These are phyloP conservation scores for Xylaria sp. DNA, from an alignment of 2,329 filamentous ascomycete genomes.

Conservation along the genomic window DNA sequence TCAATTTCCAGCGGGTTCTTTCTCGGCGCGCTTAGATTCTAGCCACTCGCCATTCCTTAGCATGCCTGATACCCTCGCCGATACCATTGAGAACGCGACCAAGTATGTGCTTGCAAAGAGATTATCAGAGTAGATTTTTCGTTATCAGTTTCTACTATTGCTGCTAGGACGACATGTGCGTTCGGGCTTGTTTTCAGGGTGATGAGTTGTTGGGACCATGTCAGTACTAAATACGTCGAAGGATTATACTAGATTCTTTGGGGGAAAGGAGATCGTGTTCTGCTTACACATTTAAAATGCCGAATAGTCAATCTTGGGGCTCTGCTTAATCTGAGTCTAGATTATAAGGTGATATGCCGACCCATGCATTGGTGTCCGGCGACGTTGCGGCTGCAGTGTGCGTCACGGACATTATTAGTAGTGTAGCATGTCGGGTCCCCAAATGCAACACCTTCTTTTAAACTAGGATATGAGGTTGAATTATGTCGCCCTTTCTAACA, in stretches of 20 bases:
- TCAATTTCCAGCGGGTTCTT: conserved; percentile 28
- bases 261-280: neutral
- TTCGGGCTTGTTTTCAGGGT: neutral
- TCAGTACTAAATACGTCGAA: neutral
- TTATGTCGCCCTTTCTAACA: no score
- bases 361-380: no score
- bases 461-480: no score
- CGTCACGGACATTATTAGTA: no score
- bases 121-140: neutral
- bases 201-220: neutral
- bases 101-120: conserved; percentile 4
- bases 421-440: no score
- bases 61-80: conserved; percentile 19
- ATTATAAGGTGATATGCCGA: neutral
- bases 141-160: neutral
- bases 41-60: conserved; percentile 34
- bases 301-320: neutral
- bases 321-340: neutral
- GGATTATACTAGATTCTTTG: neutral
- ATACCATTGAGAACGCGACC: conserved; percentile 18
- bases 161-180: neutral
- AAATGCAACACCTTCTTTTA: no score
- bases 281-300: neutral
- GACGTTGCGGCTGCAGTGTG: neutral
- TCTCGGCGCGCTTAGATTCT: conserved; percentile 26